These are phyloP conservation scores for Penicillium paxilli DNA, from an alignment of 495 filamentous ascomycete genomes.

Conservation along the genomic window DNA sequence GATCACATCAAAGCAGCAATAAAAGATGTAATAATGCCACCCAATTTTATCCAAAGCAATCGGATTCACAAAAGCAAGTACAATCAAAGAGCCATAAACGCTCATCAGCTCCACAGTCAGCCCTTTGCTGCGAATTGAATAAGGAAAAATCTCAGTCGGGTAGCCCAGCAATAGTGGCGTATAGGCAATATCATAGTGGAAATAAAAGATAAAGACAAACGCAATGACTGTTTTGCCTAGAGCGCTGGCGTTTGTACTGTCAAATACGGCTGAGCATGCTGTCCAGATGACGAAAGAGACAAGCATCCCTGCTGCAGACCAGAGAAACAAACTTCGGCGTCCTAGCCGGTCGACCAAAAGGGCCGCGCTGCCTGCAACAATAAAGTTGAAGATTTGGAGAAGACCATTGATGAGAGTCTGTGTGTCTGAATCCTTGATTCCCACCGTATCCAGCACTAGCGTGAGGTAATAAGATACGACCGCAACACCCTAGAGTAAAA, in stretches of 20 bases:
- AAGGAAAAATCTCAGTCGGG: slow-evolving; percentile 63
- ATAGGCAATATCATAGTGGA: slow-evolving; percentile 57
- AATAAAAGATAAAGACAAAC: slow-evolving; percentile 59
- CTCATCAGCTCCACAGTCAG: slow-evolving; percentile 48
- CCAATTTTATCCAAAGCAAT: slow-evolving; percentile 54
- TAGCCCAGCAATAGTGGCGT: slow-evolving; percentile 61
- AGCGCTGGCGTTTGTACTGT: slow-evolving; percentile 37
- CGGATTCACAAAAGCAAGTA: slow-evolving; percentile 60
- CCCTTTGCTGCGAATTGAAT: slow-evolving; percentile 63
- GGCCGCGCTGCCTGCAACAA: slow-evolving; percentile 52
- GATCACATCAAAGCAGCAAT: slow-evolving; percentile 56
- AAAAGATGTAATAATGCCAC: slow-evolving; percentile 62
- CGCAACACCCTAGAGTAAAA: slow-evolving; percentile 62
- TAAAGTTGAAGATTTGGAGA: slow-evolving; percentile 36
- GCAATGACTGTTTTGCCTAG: slow-evolving; percentile 54
- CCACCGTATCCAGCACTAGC: slow-evolving; percentile 35
- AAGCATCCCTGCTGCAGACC: slow-evolving; percentile 57
- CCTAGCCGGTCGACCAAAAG: slow-evolving; percentile 57
- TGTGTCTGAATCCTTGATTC: slow-evolving; percentile 24
- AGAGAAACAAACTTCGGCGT: slow-evolving; percentile 56
- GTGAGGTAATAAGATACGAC: slow-evolving; percentile 59
- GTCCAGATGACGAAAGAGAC: slow-evolving; percentile 56
- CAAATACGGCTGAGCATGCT: slow-evolving; percentile 52
- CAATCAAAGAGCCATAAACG: slow-evolving; percentile 41
- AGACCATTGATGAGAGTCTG: slow-evolving; percentile 31